phyloP scores from a whole-genome alignment of 148 eudicot genomes.

The Simmondsia chinensis region DNA sequence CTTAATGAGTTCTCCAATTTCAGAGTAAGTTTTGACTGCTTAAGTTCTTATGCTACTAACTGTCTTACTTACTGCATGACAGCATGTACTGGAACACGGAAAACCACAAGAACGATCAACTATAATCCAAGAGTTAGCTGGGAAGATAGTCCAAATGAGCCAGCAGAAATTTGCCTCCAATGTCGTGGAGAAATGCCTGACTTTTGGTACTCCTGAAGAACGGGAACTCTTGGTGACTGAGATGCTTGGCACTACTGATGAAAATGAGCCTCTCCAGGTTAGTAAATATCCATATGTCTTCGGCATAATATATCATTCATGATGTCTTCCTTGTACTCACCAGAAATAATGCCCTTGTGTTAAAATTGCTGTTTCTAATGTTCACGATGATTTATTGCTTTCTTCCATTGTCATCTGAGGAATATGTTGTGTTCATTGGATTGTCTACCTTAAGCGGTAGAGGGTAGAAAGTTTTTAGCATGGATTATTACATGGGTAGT shows the following conservation, averaged over 20 bases:
- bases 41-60: background rate
- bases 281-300: slow-evolving; percentile 4
- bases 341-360: background rate
- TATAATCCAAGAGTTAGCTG: slow-evolving; percentile 86
- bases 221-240: slow-evolving; percentile 79
- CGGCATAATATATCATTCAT: background rate
- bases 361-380: no score
- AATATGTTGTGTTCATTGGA: no score
- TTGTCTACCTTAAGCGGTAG: no score
- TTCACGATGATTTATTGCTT: background rate
- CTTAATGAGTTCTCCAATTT: no score
- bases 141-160: slow-evolving; percentile 94
- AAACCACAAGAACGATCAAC: slow-evolving; percentile 79
- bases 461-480: no score
- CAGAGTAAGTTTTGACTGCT: no score
- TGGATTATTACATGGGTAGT: no score
- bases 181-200: slow-evolving; percentile 90
- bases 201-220: slow-evolving; percentile 71
- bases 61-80: slow-evolving; percentile 7
- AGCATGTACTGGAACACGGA: slow-evolving; percentile 97
- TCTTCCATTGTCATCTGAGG: no score
- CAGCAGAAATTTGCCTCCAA: slow-evolving; percentile 99
- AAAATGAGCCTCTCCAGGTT: slow-evolving; percentile 99
- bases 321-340: no score
- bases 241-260: slow-evolving; percentile 98